These are phyloP conservation scores for Microsporum canis DNA, from an alignment of 2,329 filamentous ascomycete species.

Conservation along the genomic window DNA sequence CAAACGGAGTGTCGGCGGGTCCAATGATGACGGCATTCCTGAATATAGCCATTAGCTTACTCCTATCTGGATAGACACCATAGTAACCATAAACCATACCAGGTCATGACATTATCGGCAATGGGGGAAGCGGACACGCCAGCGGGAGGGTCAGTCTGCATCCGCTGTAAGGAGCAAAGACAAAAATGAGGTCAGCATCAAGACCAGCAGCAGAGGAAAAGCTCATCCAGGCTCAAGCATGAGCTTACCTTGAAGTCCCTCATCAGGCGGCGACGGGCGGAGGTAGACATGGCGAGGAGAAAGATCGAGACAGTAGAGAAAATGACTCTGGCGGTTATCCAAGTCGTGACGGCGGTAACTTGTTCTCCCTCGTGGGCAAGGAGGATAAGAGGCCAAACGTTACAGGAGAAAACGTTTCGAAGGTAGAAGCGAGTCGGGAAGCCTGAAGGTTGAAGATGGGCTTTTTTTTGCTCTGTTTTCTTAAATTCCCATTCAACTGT, in stretches of 20 bases:
- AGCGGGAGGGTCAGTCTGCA: constrained; percentile 97
- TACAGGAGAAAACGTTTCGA: no score
- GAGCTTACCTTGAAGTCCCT: constrained; percentile 88
- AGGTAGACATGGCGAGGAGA: constrained; percentile 62
- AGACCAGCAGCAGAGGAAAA: background rate
- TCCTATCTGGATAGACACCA: background rate
- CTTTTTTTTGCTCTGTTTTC: no score
- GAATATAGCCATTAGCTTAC: background rate
- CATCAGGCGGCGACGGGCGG: constrained; percentile 92
- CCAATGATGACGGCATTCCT: constrained; percentile 99
- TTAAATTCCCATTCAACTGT: background rate
- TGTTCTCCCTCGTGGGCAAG: background rate
- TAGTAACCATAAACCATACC: constrained; percentile 43
- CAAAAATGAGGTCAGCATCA: background rate
- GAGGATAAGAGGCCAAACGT: no score
- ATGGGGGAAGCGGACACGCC: constrained; percentile 94
- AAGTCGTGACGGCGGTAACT: background rate
- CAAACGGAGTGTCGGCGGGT: constrained; percentile 90
- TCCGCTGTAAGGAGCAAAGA: constrained; percentile 51
- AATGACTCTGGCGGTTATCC: background rate
- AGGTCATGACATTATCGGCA: constrained; percentile 94
- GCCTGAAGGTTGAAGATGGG: background rate
- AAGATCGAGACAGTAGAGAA: background rate
- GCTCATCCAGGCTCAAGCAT: background rate
- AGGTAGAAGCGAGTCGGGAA: no score